Base-by-base conservation (phyloP, 192 early-diverging fungal genomes). In the Phycomyces blakesleeanus region DNA sequence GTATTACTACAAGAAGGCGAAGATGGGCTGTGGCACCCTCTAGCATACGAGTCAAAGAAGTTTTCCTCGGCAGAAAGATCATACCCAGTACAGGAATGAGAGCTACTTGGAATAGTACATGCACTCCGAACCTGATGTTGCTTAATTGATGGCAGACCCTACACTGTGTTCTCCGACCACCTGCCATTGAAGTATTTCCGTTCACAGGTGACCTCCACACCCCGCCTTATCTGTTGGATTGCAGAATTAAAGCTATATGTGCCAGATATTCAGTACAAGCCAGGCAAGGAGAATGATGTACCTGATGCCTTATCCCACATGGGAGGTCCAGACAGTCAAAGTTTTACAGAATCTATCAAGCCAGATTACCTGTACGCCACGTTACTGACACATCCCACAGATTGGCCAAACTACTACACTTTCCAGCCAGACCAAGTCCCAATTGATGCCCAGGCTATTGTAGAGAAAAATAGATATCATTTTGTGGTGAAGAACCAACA, bases 31-130 rank as follows among this genome's bases (percentile, higher is more conserved):
- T 54, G 78, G 25, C 63, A 61, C 7, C 76, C 76, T 16, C 49
- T 73, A 1, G 67, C 62, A 21, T 77, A 63, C 55, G 69, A 72
- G 52, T 73, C 71, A 5, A 61, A 65, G 22, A 77, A 77, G 24
- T 53, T 70, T 15, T 54, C 55, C 0, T n/a, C 53, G 24, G 71
- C 69, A 65, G 38, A 68, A 63, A 16, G 42, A 16, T 63, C 67
- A 4, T 73, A 71, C 21, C 66, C 68, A 8, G 55, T 67, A 25
- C 71, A 76, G 34, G 59, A 74, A 40, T 51, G 37, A 5, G 61
- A 63, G 44, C 16, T 63, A 0, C 24, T 63, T 5, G 61, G 21
- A 16, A 63, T 63, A 1, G 8, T 63, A 8, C 52, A 63, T 63
- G 61, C 61, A 2, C 29, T 63, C n/a, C 20, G 61, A 42, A 39